Base-by-base conservation (phyloP, 192 early-diverging fungal genomes). In the Podila epicladia region DNA sequence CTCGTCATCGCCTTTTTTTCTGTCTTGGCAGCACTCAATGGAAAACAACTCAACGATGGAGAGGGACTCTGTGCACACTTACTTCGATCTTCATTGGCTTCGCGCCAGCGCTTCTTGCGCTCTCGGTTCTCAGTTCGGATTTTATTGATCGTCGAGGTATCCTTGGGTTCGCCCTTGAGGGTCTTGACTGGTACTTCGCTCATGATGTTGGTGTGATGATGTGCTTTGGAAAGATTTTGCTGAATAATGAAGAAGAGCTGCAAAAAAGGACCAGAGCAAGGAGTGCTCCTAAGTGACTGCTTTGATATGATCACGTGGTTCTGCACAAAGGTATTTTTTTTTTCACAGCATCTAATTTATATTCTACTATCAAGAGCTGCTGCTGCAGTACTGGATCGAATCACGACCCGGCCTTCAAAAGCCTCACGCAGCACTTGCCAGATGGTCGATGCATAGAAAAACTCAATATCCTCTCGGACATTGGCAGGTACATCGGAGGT, bases 381-480 rank as follows among this genome's bases (percentile, higher is more conserved):
- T 58, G 60, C 50, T 20, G 60, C 63, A 45, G 71, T 28, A 32
- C 37, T 53, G 9, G 58, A 58, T 26, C 75, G 51, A 1, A 67
- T 60, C 20, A 58, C 51, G 15, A 79, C 59, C n/a, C 71, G 72
- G n/a, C 80, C 80, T 38, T 85, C 84, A 72, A 91, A 83, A 20
- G 89, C 89, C 37, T 83, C 86, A 26, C 82, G 67, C n/a, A 96
- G 65, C 9, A 95, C 93, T 53, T 95, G 89, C 62, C 80, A 85
- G 13, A 94, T 82, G 11, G 77, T 89, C 57, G 88, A 87, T 2
- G 84, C 93, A 74, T 90, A 93, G 7, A 89, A 86, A 78, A 94
- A 89, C 69, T 93, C 86, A 60, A 96, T 91, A 58, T 93, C 90
- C 5, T 87, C 71, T n/a, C 82, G 75, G 19, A 94, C 90, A 32